Evolutionary conservation across 331 rosid genomes (phyloP).

Genomic region (Malus hybrid): DNA sequence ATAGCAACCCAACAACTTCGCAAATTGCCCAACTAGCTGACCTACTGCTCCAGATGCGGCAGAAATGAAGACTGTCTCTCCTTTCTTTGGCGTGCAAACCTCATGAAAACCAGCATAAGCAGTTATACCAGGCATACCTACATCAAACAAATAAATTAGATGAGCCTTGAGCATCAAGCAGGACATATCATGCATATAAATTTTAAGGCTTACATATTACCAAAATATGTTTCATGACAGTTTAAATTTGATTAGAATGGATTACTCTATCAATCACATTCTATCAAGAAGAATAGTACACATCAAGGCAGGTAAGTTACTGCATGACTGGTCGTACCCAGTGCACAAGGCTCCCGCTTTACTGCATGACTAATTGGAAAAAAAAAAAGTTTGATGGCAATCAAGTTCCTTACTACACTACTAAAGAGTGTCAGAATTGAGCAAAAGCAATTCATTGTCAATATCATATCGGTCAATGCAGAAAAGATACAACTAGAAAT

Average conservation of each 20-base stretch:
- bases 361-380: background rate
- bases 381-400: too few relatives aligned
- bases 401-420: too few relatives aligned
- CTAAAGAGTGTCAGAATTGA: background rate
- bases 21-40: conserved; percentile 54
- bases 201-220: background rate
- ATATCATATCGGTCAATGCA: too few relatives aligned
- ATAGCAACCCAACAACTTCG: conserved; percentile 41
- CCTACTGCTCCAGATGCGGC: conserved; percentile 53
- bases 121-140: conserved; percentile 49
- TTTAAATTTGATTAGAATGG: background rate
- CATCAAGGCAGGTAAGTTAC: background rate
- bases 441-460: background rate
- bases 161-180: background rate
- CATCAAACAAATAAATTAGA: background rate
- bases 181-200: background rate
- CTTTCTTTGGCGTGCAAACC: conserved; percentile 35
- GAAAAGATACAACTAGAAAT: too few relatives aligned
- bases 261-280: background rate
- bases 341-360: too few relatives aligned
- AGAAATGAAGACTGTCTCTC: conserved; percentile 37
- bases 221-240: background rate
- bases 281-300: background rate
- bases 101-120: conserved; percentile 47
- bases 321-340: too few relatives aligned